Evolutionary conservation across 108 stramenopile species (phyloP).

Genomic region (Hondaea fermentalgiana): DNA sequence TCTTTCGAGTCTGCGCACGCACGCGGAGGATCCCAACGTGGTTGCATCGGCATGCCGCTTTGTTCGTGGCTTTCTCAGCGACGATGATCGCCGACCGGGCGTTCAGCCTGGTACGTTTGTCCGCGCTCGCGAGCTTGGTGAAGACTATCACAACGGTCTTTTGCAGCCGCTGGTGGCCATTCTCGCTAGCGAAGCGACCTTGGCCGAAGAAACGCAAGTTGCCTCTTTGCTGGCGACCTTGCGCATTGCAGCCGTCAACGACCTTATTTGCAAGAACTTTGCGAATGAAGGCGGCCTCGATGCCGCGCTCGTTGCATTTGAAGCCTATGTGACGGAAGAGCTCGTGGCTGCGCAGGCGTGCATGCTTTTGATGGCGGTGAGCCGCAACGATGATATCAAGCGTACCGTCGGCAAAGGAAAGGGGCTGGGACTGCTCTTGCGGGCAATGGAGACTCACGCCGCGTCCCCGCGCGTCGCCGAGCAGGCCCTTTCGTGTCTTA

Average conservation of each 20-base stretch:
- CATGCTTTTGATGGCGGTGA: background rate
- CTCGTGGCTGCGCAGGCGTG: background rate
- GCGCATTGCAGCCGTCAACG: background rate
- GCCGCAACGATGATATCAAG: background rate
- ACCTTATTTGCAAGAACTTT: background rate
- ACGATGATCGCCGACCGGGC: conserved; percentile 1
- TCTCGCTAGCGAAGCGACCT: background rate
- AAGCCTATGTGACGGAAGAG: background rate
- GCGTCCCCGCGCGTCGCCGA: background rate
- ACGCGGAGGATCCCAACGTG: background rate
- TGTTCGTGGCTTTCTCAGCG: background rate
- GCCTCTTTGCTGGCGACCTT: background rate
- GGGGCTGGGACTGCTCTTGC: background rate
- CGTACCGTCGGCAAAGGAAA: background rate
- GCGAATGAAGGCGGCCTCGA: conserved; percentile 1
- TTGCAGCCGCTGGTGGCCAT: background rate
- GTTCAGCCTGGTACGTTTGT: conserved; percentile 7
- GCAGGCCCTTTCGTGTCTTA: background rate
- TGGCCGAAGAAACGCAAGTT: background rate
- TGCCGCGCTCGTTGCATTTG: background rate
- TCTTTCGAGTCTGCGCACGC: background rate
- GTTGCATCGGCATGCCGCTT: background rate
- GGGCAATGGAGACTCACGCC: background rate
- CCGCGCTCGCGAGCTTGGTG: background rate
- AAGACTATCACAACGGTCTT: background rate